Evolutionary conservation across 129 eudicot genomes (phyloP).

Genomic region (Flaveria ramosissima): DNA sequence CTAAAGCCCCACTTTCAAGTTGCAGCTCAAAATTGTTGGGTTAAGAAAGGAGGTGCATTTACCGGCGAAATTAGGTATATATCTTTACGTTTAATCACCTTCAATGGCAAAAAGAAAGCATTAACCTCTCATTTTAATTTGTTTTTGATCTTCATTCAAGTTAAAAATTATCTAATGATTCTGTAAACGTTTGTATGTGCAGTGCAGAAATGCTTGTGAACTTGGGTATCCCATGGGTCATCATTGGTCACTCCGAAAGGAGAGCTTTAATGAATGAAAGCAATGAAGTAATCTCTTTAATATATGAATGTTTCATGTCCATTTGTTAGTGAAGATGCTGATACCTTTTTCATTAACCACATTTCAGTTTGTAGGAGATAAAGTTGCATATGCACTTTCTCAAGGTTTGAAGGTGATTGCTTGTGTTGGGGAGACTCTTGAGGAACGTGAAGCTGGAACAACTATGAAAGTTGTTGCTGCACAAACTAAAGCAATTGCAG

Average conservation of each 20-base stretch:
- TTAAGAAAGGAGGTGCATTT: conserved; percentile 63
- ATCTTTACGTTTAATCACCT: conserved; percentile 14
- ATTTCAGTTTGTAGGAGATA: conserved; percentile 59
- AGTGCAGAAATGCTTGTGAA: conserved; percentile 73
- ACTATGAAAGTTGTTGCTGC: conserved; percentile 67
- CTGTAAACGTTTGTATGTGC: background rate
- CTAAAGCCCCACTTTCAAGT: conserved; percentile 53
- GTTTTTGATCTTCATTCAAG: background rate
- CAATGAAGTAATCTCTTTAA: conserved; percentile 45
- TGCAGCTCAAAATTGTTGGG: conserved; percentile 76
- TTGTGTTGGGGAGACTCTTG: conserved; percentile 74
- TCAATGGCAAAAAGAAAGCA: background rate
- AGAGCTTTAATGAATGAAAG: conserved; percentile 52
- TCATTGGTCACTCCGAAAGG: conserved; percentile 77
- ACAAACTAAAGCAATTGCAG: conserved; percentile 78
- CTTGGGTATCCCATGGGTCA: conserved; percentile 68
- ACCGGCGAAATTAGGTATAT: conserved; percentile 68
- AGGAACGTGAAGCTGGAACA: conserved; percentile 61
- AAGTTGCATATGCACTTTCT: conserved; percentile 63
- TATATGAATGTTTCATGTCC: background rate
- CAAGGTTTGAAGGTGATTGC: conserved; percentile 73
- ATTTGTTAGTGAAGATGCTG: background rate
- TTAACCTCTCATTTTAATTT: background rate
- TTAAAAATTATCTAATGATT: background rate
- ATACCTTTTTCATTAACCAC: background rate